A percentile compares a stretch with the other conserved stretches of the same genome.
Evolutionary conservation across 148 eudicot genomes (phyloP).

Genomic region (Silene uniflora): DNA sequence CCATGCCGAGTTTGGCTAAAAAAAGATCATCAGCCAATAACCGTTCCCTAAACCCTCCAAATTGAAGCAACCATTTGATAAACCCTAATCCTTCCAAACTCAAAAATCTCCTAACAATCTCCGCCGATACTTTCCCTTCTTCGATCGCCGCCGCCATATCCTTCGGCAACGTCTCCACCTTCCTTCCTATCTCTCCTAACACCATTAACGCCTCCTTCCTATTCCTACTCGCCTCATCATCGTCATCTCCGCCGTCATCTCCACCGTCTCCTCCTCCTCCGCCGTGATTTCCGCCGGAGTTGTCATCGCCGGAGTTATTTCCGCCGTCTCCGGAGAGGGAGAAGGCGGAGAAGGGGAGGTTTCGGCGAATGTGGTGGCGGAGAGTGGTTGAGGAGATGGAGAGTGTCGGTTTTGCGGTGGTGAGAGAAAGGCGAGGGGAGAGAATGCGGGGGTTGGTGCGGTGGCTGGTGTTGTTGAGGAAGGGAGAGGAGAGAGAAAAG

Average conservation of each 20-base stretch:
- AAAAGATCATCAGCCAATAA: slow-evolving; percentile 93
- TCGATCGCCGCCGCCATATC: slow-evolving; percentile 69
- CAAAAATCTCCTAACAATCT: slow-evolving; percentile 50
- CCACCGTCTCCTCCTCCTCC: slow-evolving; percentile 36
- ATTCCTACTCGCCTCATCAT: slow-evolving; percentile 23
- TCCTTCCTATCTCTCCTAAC: slow-evolving; percentile 52
- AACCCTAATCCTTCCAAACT: slow-evolving; percentile 59
- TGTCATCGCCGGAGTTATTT: not conserved
- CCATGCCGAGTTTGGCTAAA: slow-evolving; percentile 68
- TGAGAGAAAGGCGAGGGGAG: slow-evolving; percentile 18
- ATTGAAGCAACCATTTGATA: slow-evolving; percentile 69
- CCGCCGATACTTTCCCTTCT: slow-evolving; percentile 56
- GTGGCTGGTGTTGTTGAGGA: not conserved
- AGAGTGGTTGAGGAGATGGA: slow-evolving; percentile 13
- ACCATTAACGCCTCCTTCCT: slow-evolving; percentile 59
- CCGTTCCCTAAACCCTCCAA: slow-evolving; percentile 75
- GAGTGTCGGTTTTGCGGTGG: slow-evolving; percentile 1
- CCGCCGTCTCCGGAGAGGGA: not conserved
- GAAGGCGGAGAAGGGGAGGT: slow-evolving; percentile 8
- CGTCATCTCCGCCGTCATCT: slow-evolving; percentile 22
- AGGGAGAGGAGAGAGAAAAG: slow-evolving; percentile 26
- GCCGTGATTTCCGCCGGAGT: slow-evolving; percentile 21
- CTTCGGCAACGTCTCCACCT: slow-evolving; percentile 71
- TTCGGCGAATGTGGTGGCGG: slow-evolving; percentile 21
- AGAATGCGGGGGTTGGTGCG: slow-evolving; percentile 7